Base-by-base conservation (phyloP, 768 basidiomycete species). In the Hericium erinaceus region DNA sequence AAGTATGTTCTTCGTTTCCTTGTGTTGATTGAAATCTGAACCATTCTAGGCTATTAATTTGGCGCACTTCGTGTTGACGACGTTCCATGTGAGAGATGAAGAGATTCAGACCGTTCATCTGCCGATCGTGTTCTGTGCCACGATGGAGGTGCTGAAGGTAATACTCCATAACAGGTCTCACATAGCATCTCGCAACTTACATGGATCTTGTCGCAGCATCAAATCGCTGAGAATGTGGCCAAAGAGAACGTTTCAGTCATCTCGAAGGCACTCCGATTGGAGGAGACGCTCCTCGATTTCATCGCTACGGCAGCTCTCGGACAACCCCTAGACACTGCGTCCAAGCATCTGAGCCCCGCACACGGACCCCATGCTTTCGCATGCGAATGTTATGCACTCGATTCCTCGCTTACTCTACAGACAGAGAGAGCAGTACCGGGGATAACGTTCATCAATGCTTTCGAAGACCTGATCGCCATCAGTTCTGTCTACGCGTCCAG, bases 61-160 rank as follows among this genome's bases (percentile, higher is more conserved):
- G 67, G 75, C 85, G 0, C 68, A 75, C 8, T 97, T 94, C 70
- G 74, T 95, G 48, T 72, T 98, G 7, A 74, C 74, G 26, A 80
- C 83, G 2, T 88, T 97, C 66, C 79, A 84, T 11, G 67, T 76
- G 1, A 89, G 92, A 64, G 95, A 98, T 63, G 93, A 98, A 60
- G 95, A 97, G 66, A 81, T 90, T 24, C 83, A 81, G 65, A 80
- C 75, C 3, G 75, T 93, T 28, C 92, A 95, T 69, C 72, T 94
- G 11, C 94, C 95, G 0, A 70, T 93, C 46, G 74, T 92, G 13
- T 86, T 95, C 58, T 75, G 82, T 2, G 84, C 81, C 6, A 73
- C 91, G 46, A 66, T 87, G 41, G 86, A 91, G 59, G 64, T 79
- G 5, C 61, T 92, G 38, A 72, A 80, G 60, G 92, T 93, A 68